A percentile compares a stretch with the other conserved stretches of the same genome.
Evolutionary conservation across 495 filamentous ascomycete species (phyloP).

Genomic region (Penicillium coffeae): DNA sequence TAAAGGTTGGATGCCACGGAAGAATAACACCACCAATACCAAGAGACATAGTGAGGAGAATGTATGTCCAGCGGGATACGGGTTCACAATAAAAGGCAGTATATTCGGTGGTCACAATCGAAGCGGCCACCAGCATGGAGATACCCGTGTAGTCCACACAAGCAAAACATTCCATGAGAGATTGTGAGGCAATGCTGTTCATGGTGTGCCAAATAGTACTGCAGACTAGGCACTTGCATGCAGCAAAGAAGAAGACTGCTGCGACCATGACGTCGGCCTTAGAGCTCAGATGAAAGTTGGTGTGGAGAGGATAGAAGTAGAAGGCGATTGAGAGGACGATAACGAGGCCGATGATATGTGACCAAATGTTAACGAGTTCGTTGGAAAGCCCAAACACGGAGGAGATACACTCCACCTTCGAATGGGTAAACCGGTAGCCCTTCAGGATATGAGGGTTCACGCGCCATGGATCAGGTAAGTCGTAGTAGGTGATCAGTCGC

Average conservation of each 20-base stretch:
- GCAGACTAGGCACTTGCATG: conserved; percentile 93
- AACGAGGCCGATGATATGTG: conserved; percentile 81
- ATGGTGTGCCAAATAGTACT: conserved; percentile 97
- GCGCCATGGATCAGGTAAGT: conserved; percentile 87
- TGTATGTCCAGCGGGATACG: conserved; percentile 79
- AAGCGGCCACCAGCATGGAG: conserved; percentile 90
- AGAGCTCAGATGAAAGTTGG: conserved; percentile 81
- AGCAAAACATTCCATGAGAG: conserved; percentile 88
- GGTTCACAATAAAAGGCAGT: conserved; percentile 99
- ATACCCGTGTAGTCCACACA: conserved; percentile 99
- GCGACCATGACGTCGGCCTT: conserved; percentile 85
- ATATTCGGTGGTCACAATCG: conserved; percentile 97
- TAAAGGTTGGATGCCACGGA: conserved; percentile 96
- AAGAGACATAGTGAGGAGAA: conserved; percentile 72
- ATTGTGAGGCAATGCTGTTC: conserved; percentile 87
- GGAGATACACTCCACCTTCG: conserved; percentile 78
- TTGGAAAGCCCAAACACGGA: conserved; percentile 84
- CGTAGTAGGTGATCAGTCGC: conserved; percentile 81
- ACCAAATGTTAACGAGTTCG: conserved; percentile 97
- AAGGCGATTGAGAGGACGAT: conserved; percentile 88
- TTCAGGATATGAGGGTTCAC: conserved; percentile 88
- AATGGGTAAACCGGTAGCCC: conserved; percentile 91
- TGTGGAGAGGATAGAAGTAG: conserved; percentile 87
- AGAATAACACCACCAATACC: conserved; percentile 87
- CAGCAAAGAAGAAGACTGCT: conserved; percentile 94